These are phyloP conservation scores for Hemisphaericaspora nanyangensis DNA, from an alignment of 805 yeast species.

Conservation along the genomic window DNA sequence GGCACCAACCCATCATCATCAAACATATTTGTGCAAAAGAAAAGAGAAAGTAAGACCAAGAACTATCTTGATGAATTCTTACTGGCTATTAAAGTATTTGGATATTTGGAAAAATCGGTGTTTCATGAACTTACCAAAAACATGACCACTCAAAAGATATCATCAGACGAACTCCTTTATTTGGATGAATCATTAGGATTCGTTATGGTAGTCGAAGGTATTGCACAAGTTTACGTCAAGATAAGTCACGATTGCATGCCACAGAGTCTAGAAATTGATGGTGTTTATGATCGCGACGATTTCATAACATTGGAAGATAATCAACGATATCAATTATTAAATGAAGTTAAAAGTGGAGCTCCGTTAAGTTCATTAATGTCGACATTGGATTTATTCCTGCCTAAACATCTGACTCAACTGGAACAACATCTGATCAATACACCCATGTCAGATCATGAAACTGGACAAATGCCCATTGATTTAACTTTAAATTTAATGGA, in stretches of 20 bases:
- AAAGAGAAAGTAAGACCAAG: constrained; percentile 30
- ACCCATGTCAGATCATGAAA: constrained; percentile 2
- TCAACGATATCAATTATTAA: constrained; percentile 66
- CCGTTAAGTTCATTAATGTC: constrained; percentile 82
- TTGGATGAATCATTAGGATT: constrained; percentile 79
- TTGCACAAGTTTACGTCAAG: constrained; percentile 71
- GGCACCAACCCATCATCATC: constrained; percentile 1
- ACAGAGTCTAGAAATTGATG: constrained; percentile 7
- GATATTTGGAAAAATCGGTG: constrained; percentile 84
- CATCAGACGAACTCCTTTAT: constrained; percentile 69
- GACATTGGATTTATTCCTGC: constrained; percentile 66
- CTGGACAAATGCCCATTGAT: neutral
- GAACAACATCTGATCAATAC: constrained; percentile 1
- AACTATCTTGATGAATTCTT: constrained; percentile 86
- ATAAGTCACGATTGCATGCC: constrained; percentile 20
- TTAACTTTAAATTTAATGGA: neutral
- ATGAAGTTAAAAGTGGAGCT: constrained; percentile 76
- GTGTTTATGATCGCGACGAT: constrained; percentile 33
- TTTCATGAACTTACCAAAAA: constrained; percentile 89
- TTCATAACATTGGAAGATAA: constrained; percentile 45
- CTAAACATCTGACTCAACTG: neutral
- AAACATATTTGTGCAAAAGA: constrained; percentile 22
- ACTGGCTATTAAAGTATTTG: constrained; percentile 89
- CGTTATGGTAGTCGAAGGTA: constrained; percentile 89
- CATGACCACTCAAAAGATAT: constrained; percentile 83